Conservation (phyloP, 1,139 yeast species). For the Taiozyma sp. region DNA sequence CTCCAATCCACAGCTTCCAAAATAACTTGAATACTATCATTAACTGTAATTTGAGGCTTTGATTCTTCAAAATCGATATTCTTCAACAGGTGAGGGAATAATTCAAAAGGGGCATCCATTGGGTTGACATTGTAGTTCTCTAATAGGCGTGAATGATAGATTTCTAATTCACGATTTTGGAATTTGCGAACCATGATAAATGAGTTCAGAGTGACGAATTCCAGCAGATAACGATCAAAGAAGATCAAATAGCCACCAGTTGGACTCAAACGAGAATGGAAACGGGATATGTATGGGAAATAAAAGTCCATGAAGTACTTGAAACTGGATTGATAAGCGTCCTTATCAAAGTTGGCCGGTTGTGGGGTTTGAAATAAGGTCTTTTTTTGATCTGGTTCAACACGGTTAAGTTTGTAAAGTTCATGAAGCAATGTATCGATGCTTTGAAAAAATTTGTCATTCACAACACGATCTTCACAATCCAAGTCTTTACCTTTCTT, state of each 20-base stretch:
- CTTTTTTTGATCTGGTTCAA: neutral
- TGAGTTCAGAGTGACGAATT: slow-evolving; percentile 10
- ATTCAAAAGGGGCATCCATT: neutral
- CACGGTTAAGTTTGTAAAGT: neutral
- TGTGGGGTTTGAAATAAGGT: neutral
- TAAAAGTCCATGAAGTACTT: neutral
- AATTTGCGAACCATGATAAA: slow-evolving; percentile 7
- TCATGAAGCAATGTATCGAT: neutral
- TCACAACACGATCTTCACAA: neutral
- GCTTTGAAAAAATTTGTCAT: neutral
- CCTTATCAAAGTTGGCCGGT: neutral
- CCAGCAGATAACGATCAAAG: slow-evolving; percentile 4
- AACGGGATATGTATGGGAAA: neutral
- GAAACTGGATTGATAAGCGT: neutral
- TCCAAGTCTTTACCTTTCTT: neutral
- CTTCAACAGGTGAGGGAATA: neutral
- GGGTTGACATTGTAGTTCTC: neutral
- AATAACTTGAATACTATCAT: slow-evolving; percentile 23
- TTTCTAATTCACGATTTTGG: neutral
- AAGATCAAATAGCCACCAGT: neutral
- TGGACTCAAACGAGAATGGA: neutral
- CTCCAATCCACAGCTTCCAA: slow-evolving; percentile 28
- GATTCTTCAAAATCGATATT: neutral
- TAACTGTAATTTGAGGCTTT: neutral
- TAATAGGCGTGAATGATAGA: neutral